Evolutionary conservation across 805 yeast species (phyloP).

Genomic region (Huiozyma sinensis): DNA sequence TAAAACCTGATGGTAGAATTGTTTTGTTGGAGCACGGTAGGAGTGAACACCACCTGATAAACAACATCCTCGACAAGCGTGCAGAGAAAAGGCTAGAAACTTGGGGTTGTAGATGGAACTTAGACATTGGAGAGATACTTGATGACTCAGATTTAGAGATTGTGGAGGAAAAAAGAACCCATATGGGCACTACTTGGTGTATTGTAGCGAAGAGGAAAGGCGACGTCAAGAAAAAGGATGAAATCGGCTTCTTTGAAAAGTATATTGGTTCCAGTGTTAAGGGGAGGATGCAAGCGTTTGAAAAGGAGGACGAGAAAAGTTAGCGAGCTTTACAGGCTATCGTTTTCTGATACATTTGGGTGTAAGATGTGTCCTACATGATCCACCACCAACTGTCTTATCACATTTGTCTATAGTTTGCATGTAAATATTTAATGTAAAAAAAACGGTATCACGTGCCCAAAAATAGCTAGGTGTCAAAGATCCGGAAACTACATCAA

Average conservation of each 20-base stretch:
- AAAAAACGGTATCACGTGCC: background rate
- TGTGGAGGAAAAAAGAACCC: constrained; percentile 68
- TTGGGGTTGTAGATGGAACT: constrained; percentile 98
- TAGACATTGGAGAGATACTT: constrained; percentile 81
- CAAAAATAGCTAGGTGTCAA: background rate
- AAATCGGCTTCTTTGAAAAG: constrained; percentile 40
- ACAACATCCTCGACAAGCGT: constrained; percentile 68
- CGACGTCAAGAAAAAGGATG: constrained; percentile 39
- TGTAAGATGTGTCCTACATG: no score
- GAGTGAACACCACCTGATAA: constrained; percentile 67
- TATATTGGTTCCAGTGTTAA: constrained; percentile 34
- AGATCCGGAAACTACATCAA: background rate
- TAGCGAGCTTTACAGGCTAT: no score
- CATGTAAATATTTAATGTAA: background rate
- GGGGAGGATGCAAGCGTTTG: constrained; percentile 11
- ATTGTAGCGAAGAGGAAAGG: constrained; percentile 66
- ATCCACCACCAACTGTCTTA: no score
- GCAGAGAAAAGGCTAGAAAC: constrained; percentile 74
- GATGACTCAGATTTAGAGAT: constrained; percentile 77
- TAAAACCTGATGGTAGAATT: constrained; percentile 85
- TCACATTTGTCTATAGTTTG: background rate
- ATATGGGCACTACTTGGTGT: constrained; percentile 90
- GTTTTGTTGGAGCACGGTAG: constrained; percentile 88
- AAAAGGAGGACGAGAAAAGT: background rate
- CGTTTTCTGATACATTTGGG: no score